Conservation (phyloP, 2,329 filamentous ascomycete species). For the Talaromyces sp. region DNA sequence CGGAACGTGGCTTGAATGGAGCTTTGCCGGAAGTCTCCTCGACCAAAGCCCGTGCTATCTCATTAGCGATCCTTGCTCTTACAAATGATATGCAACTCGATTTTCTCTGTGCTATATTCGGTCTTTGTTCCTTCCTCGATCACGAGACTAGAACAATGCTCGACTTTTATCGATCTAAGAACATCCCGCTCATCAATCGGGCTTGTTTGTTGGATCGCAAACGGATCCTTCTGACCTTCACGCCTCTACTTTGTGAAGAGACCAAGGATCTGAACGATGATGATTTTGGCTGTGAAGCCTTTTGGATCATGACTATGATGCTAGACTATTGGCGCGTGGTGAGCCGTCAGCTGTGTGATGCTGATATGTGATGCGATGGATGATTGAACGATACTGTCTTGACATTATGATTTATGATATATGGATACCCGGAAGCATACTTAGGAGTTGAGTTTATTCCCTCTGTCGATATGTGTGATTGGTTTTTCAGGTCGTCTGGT, state of each 20-base stretch:
- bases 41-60: conserved; percentile 32
- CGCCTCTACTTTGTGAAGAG: conserved; percentile 28
- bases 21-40: conserved; percentile 23
- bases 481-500: not conserved
- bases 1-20: conserved; percentile 22
- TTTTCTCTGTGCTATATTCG: conserved; percentile 41
- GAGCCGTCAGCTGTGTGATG: conserved; percentile 32
- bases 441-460: conserved; percentile 1
- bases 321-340: conserved; percentile 36
- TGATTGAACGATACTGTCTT: not conserved
- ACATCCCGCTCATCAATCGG: conserved; percentile 21
- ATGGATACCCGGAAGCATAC: conserved; percentile 8
- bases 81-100: conserved; percentile 39
- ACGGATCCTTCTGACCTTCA: conserved; percentile 32
- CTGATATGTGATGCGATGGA: conserved; percentile 22
- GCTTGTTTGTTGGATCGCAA: conserved; percentile 27
- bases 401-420: conserved; percentile 13
- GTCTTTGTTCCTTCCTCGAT: conserved; percentile 32
- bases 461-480: not conserved
- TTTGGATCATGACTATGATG: conserved; percentile 33
- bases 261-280: conserved; percentile 21
- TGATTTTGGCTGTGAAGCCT: conserved; percentile 26
- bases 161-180: conserved; percentile 21
- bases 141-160: conserved; percentile 26
- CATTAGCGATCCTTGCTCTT: conserved; percentile 37